Conservation (phyloP, 305 asterid species). For the Solanum hybrid region DNA sequence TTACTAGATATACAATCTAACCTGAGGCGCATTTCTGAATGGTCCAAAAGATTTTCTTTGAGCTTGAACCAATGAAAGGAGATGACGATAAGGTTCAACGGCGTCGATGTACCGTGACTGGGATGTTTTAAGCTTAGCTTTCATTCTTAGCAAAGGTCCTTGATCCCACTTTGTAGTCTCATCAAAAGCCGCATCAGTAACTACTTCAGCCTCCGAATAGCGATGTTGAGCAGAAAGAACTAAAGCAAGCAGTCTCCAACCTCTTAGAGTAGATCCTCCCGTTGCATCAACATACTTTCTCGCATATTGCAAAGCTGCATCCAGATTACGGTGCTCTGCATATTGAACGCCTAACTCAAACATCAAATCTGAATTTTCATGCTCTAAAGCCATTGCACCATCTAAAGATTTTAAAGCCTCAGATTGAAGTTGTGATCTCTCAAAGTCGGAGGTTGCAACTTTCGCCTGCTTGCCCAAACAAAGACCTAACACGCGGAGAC, state of each 20-base stretch:
- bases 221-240: slow-evolving; percentile 86
- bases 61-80: slow-evolving; percentile 92
- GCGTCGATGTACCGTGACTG: slow-evolving; percentile 75
- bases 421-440: slow-evolving; percentile 84
- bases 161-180: slow-evolving; percentile 96
- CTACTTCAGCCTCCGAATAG: slow-evolving; percentile 78
- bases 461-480: slow-evolving; percentile 87
- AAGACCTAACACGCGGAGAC: slow-evolving; percentile 75
- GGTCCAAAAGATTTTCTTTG: slow-evolving; percentile 74
- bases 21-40: slow-evolving; percentile 52
- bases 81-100: slow-evolving; percentile 70
- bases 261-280: slow-evolving; percentile 76
- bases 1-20: slow-evolving; percentile 14
- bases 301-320: slow-evolving; percentile 74
- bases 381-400: slow-evolving; percentile 59
- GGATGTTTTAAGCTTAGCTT: slow-evolving; percentile 75
- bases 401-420: slow-evolving; percentile 85
- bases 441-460: slow-evolving; percentile 74
- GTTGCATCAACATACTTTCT: slow-evolving; percentile 79
- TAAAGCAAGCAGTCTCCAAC: slow-evolving; percentile 90
- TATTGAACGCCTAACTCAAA: slow-evolving; percentile 78
- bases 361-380: slow-evolving; percentile 59
- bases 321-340: slow-evolving; percentile 82
- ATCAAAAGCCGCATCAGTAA: slow-evolving; percentile 86
- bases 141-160: slow-evolving; percentile 79